These are phyloP conservation scores for Colletotrichum lindemuthianum DNA, from an alignment of 2,329 filamentous ascomycete genomes.

Conservation along the genomic window DNA sequence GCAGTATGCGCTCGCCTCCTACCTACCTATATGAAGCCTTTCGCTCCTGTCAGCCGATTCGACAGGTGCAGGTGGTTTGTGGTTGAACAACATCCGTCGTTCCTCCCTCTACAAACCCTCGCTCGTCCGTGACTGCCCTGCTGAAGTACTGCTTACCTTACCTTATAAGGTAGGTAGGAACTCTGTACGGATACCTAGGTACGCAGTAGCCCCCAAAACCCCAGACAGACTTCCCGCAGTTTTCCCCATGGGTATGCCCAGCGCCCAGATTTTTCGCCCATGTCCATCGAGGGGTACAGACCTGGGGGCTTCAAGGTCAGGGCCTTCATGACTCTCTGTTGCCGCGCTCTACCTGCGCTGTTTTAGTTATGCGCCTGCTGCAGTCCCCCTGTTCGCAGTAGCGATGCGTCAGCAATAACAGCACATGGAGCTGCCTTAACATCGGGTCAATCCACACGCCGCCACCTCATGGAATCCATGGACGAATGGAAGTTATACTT, in stretches of 20 bases:
- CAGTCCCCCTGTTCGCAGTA: constrained; percentile 14
- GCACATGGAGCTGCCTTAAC: constrained; percentile 14
- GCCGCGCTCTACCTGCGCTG: constrained; percentile 3
- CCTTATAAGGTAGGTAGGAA: not conserved
- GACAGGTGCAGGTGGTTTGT: too few species aligned
- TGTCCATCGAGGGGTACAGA: too few species aligned
- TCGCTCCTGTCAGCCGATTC: too few species aligned
- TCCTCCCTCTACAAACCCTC: not conserved
- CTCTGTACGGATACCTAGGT: not conserved
- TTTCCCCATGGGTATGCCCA: constrained; percentile 27
- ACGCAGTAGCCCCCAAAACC: constrained; percentile 7
- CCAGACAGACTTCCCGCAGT: constrained; percentile 29
- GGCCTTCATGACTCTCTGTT: too few species aligned
- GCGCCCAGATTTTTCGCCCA: too few species aligned
- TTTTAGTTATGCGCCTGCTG: constrained; percentile 18
- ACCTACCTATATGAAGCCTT: too few species aligned
- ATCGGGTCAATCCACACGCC: constrained; percentile 32
- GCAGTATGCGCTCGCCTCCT: too few species aligned
- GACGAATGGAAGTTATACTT: constrained; percentile 36
- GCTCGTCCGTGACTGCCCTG: not conserved
- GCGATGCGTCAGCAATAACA: too few species aligned
- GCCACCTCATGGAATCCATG: constrained; percentile 33
- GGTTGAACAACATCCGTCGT: not conserved
- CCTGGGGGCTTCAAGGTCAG: too few species aligned
- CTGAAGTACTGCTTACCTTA: not conserved